Evolutionary conservation across 345 rosid genomes (phyloP).

Genomic region (Angophora floribunda): DNA sequence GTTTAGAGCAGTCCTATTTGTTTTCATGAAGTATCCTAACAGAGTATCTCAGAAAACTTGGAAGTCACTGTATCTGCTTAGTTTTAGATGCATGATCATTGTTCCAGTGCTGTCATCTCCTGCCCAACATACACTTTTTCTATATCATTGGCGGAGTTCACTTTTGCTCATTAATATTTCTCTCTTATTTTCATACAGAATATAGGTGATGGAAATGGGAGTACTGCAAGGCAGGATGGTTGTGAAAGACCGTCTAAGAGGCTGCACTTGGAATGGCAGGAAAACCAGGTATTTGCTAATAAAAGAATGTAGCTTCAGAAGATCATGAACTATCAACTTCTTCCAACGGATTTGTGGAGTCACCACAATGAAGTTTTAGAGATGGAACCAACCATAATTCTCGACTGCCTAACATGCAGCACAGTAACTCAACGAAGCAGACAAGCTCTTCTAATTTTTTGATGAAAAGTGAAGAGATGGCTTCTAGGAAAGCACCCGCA

Average conservation of each 20-base stretch:
- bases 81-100: background rate
- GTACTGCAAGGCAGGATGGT: background rate
- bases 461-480: background rate
- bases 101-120: background rate
- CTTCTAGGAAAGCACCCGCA: background rate
- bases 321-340: background rate
- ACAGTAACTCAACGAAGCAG: background rate
- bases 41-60: background rate
- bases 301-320: background rate
- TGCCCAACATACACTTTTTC: background rate
- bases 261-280: background rate
- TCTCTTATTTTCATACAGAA: background rate
- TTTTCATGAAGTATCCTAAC: background rate
- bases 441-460: background rate
- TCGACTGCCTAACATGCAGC: background rate
- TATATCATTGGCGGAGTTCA: background rate
- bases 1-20: background rate
- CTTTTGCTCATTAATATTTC: background rate
- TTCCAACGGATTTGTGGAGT: background rate
- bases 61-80: background rate
- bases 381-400: background rate
- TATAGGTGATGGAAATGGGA: background rate
- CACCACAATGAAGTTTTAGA: background rate
- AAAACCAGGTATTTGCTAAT: background rate
- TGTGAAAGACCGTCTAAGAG: conserved; percentile 17